Evolutionary conservation across 2,329 filamentous ascomycete species (phyloP), one percentile per base, ranked within the genome.

Genomic region (Nemania sp.): DNA sequence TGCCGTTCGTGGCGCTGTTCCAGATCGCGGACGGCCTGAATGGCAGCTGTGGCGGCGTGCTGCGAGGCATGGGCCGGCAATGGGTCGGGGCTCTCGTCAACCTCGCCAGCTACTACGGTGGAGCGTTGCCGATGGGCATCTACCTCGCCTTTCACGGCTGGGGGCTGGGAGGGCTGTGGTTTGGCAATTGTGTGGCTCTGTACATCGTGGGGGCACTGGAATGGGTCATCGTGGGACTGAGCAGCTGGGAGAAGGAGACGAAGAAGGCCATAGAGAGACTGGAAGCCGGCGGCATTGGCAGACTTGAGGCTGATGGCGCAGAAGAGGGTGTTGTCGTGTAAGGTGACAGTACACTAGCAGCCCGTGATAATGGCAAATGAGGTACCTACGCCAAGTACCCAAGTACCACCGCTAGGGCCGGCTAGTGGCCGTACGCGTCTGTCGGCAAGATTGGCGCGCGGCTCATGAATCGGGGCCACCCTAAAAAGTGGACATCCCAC

Each of bases 11-110:
- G 1, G 92, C 92, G 0, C 79, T 96, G 2, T 96, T 96, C 75
- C 92, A 96, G 77, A 93, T 96, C 61, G 91, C 92, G 0, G 92
- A 96, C 72, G 92, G 92, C 0, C 77, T 96, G 35, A 95, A 95
- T 69, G 91, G 92, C 1, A 90, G 87, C 61, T 96, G 92, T 71
- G 92, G 92, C 1, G 92, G 92, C 1, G 86, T 87, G 18, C 77
- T 96, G 13, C 78, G 92, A 65, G 92, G 92, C 0, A 95, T 94
- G 90, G 92, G 92, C 2, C 79, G 90, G 56, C 92, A 96, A 74
- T 92, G 93, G 80, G 83, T 96, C 51, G 92, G 92, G 13, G 92
- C 91, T 1, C 78, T 87, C 1, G 91, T 96, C 54, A 96, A 96
- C 72, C 80, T 93, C 15, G 75, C 93, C 17, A 91, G 89, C 71